Base-by-base conservation (phyloP, 1,284 basidiomycete genomes). In the Apiotrichum domesticum region DNA sequence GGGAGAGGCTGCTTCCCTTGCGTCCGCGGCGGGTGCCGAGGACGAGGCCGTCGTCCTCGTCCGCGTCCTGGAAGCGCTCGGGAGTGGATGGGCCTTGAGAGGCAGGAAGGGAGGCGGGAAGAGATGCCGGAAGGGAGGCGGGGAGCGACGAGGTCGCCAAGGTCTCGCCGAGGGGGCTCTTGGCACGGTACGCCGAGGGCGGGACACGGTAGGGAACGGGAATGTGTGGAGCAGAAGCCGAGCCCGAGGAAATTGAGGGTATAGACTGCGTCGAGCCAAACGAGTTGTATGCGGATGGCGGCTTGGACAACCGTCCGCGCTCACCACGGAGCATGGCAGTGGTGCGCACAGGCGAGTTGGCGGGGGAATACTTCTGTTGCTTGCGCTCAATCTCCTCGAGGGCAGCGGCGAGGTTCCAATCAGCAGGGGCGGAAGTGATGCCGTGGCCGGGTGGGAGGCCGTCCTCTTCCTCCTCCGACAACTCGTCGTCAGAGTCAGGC, bases 401-500 rank as follows among this genome's bases (percentile, higher is more conserved):
- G 4, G 46, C 46, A 3, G 46, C 46, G 13, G 49, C 40, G 32
- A 51, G 49, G 39, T 60, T 62, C 56, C 62, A 59, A 56, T 64
- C 64, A 5, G 59, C 63, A 3, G 55, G 54, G 0, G 59, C 61
- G 29, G 61, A 55, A 3, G 58, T 54, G 15, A 66, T 34, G 3
- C 59, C 62, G 15, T 61, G 60, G 4, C 56, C 59, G 21, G 45
- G 41, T 13, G 59, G 59, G 4, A 61, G 52, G 6, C 56, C 59
- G 45, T 61, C 59, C 8, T 58, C 52, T 42, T 55, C 57, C 13
- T 37, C 43, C 7, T 29, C 15, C 32, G 47, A 56, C 9, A 57
- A 56, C 21, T 62, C 61, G 40, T 65, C 61, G 48, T 61, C 65
- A 29, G 62, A 63, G 40, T 60, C 62, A 13, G 54, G 56, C 43